A percentile compares a stretch with the other conserved stretches of the same genome.
These are phyloP conservation scores for Aspergillus tanneri DNA, from an alignment of 2,329 filamentous ascomycete genomes.

Conservation along the genomic window DNA sequence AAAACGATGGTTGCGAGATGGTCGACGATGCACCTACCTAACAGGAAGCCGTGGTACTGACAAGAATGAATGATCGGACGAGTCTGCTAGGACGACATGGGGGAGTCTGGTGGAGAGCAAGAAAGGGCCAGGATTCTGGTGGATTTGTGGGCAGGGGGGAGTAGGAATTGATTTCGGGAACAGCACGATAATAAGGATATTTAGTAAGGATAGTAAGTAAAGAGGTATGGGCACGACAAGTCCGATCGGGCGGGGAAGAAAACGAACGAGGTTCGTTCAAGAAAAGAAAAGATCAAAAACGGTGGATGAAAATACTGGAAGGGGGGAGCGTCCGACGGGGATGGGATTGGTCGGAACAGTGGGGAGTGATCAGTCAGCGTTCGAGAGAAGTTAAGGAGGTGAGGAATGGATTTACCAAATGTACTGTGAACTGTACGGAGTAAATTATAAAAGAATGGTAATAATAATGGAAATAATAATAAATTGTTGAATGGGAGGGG, in stretches of 20 bases:
- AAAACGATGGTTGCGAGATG: slow-evolving; percentile 6
- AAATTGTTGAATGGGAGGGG: no score
- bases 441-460: neutral
- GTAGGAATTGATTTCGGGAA: slow-evolving; percentile 3
- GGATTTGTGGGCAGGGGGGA: slow-evolving; percentile 9
- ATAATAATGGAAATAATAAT: slow-evolving; percentile 2
- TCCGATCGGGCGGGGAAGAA: slow-evolving; percentile 9
- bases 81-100: slow-evolving; percentile 34
- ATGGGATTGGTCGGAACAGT: neutral
- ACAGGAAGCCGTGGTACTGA: slow-evolving; percentile 30
- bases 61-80: slow-evolving; percentile 24
- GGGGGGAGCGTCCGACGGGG: slow-evolving; percentile 13
- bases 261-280: neutral
- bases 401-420: neutral
- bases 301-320: slow-evolving; percentile 15
- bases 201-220: neutral
- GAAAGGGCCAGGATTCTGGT: slow-evolving; percentile 13
- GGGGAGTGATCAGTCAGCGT: slow-evolving; percentile 18
- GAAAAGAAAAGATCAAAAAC: slow-evolving; percentile 1
- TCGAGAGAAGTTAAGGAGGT: neutral
- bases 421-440: neutral
- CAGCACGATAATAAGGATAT: no score
- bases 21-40: slow-evolving; percentile 24
- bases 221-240: slow-evolving; percentile 6
- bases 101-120: slow-evolving; percentile 13